Base-by-base conservation (phyloP, 23 red algal genomes). In the Chondrus crispus region DNA sequence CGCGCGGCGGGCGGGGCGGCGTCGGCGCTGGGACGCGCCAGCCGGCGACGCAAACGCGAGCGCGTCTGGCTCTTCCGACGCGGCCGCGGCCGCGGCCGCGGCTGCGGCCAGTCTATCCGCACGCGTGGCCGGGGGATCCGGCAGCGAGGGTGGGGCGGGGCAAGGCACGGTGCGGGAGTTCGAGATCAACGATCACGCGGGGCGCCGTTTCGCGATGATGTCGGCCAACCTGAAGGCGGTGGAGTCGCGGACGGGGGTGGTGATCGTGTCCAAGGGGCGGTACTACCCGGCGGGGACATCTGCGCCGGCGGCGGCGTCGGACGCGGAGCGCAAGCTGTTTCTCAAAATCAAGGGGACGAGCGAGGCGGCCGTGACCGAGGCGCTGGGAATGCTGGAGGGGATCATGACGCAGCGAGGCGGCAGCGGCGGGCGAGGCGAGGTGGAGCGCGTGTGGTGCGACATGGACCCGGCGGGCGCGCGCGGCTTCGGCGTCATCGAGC, bases 111-210 rank as follows among this genome's bases (percentile, higher is more conserved):
- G 35, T n/a, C 60, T 66, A 32, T 66, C 60, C 60, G 60, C 60
- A 32, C 60, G 60, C 35, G 60, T 66, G 18, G 5, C 60, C 26
- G 60, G 60, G 9, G 18, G 18, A 9, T 32, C 7, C 60, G 60
- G 35, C 18, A 6, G 26, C 12, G 20, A 12, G 35, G 38, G 28
- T 38, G 71, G 18, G 29, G 24, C 13, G 6, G 14, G 51, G n/a
- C n/a, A 73, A 18, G 51, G 78, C 16, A 24, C 6, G 10, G 71
- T 83, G 14, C 88, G 88, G 74, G 91, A 94, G 62, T 80, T 94
- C 68, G 81, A 85, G 41, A 94, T 94, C 74, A 94, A 94, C 44
- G 91, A 94, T 71, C 62, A 85, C 54, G 81, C 91, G n/a, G 73
- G 81, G 2, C 91, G 91, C 32, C 91, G 91, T 28, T 80, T 80